These are phyloP conservation scores for Copromyces sp. DNA, from an alignment of 495 filamentous ascomycete species.

Conservation along the genomic window DNA sequence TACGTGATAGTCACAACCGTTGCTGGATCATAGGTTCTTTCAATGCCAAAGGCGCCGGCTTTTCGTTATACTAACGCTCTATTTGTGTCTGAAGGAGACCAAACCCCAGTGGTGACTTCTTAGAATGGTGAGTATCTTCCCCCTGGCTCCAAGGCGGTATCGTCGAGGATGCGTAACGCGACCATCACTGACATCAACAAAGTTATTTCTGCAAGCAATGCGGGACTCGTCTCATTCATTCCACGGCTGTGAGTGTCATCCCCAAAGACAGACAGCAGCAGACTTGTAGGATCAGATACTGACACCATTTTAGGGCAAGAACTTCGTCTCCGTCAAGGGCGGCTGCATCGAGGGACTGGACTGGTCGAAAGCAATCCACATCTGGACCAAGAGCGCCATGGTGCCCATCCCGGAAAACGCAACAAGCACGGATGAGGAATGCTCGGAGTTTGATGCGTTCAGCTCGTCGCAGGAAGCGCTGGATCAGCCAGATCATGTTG, in stretches of 20 bases:
- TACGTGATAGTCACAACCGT: constrained; percentile 16
- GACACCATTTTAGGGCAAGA: constrained; percentile 26
- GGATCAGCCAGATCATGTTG: constrained; percentile 26
- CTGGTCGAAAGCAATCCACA: constrained; percentile 46
- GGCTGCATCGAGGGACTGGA: constrained; percentile 50
- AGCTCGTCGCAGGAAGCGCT: constrained; percentile 25
- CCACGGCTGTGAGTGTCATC: constrained; percentile 29
- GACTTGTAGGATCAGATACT: neutral
- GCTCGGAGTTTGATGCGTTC: constrained; percentile 29
- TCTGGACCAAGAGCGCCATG: constrained; percentile 52
- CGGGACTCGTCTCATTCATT: constrained; percentile 49
- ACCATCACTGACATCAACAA: neutral
- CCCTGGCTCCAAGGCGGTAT: neutral
- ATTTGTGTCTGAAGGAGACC: constrained; percentile 12
- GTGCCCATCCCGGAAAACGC: constrained; percentile 52
- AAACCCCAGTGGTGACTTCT: constrained; percentile 33
- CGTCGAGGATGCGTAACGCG: neutral
- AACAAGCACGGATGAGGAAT: constrained; percentile 31
- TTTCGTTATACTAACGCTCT: neutral
- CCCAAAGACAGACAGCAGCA: neutral
- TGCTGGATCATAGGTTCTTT: neutral
- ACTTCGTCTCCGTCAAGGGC: constrained; percentile 49
- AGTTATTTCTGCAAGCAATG: constrained; percentile 52
- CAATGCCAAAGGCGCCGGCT: neutral
- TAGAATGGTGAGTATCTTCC: constrained; percentile 33